phyloP scores from a whole-genome alignment of 164 flowering plant genomes.

The Buxus sempervirens region DNA sequence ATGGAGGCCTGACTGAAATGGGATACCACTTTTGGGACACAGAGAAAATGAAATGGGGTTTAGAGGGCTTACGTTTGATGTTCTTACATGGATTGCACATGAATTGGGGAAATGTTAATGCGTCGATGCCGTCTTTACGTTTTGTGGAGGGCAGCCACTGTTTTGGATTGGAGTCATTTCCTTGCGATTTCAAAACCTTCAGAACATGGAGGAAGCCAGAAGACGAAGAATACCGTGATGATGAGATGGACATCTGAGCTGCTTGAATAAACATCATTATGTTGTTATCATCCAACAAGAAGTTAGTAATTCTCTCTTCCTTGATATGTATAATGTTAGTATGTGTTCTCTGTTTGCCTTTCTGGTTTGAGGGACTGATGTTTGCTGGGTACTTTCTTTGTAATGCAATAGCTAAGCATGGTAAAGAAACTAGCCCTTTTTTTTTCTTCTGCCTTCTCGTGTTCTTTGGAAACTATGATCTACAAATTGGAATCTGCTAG shows the following conservation, averaged over 20 bases:
- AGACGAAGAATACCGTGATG: background rate
- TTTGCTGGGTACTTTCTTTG: too few relatives aligned
- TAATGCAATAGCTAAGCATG: too few relatives aligned
- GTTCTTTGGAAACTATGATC: too few relatives aligned
- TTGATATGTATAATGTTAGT: background rate
- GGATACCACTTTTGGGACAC: background rate
- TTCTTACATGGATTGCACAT: background rate
- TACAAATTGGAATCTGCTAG: too few relatives aligned
- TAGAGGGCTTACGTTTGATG: background rate
- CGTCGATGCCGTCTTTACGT: constrained; percentile 13
- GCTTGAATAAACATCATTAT: background rate
- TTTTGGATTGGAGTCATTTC: constrained; percentile 7
- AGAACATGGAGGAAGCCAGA: constrained; percentile 3
- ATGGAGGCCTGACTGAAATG: background rate
- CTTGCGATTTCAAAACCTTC: background rate
- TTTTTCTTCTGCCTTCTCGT: too few relatives aligned
- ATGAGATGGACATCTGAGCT: background rate
- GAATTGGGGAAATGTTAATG: background rate
- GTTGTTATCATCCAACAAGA: background rate
- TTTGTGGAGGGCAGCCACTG: constrained; percentile 22
- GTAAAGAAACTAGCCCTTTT: too few relatives aligned
- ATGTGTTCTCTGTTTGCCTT: background rate
- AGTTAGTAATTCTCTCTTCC: background rate
- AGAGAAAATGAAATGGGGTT: background rate
- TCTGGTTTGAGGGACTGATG: too few relatives aligned